phyloP scores from a whole-genome alignment of 176 grass and related monocot species.

The Raddia guianensis region DNA sequence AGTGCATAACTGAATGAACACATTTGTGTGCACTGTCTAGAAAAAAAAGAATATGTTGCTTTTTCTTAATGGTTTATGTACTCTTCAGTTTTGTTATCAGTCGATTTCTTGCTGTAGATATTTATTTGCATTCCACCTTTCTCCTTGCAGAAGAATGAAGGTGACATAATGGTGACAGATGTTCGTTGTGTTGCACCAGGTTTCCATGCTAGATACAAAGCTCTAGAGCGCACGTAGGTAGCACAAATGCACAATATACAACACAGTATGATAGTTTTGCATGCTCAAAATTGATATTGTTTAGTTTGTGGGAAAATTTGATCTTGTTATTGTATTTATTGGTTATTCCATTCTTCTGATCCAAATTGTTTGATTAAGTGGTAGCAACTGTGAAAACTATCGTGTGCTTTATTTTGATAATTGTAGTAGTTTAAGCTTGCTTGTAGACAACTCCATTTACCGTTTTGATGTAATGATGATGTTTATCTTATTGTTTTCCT shows the following conservation, averaged over 20 bases:
- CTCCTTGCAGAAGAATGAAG: constrained; percentile 83
- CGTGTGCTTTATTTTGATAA: constrained; percentile 20
- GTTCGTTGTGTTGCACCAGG: constrained; percentile 76
- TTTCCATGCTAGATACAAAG: constrained; percentile 96
- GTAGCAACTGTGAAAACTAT: constrained; percentile 7
- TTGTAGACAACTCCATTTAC: constrained; percentile 17
- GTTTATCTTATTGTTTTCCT: constrained; percentile 24
- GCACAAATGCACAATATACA: constrained; percentile 54
- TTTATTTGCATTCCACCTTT: constrained; percentile 37
- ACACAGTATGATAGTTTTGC: constrained; percentile 16
- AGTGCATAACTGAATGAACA: constrained; percentile 18
- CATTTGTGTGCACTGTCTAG: neutral
- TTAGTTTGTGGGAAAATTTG: neutral
- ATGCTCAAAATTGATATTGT: constrained; percentile 42
- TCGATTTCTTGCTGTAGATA: constrained; percentile 26
- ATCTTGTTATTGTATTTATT: constrained; percentile 29
- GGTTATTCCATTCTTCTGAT: constrained; percentile 12
- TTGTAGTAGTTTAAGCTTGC: constrained; percentile 16
- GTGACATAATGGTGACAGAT: constrained; percentile 92
- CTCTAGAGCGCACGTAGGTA: constrained; percentile 90
- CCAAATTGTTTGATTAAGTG: constrained; percentile 28
- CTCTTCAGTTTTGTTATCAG: neutral
- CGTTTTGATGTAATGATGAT: constrained; percentile 30
- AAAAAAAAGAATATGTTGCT: neutral
- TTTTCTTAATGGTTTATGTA: constrained; percentile 10